Conservation (phyloP, 2,329 filamentous ascomycete species). For the Fusarium pseudocircinatum region DNA sequence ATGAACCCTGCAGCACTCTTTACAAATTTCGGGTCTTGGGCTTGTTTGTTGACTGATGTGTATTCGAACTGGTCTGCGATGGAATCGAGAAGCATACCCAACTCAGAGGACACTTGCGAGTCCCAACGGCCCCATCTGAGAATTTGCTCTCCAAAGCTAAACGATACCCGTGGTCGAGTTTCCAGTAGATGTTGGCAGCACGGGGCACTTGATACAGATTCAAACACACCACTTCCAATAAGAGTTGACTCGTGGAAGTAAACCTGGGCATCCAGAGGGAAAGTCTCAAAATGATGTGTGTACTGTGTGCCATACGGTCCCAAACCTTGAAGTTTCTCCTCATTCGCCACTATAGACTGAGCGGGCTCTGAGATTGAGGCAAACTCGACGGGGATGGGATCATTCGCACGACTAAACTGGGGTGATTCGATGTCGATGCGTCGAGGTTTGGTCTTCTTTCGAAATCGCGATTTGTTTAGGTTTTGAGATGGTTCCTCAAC, state of each 20-base stretch:
- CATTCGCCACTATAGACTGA: constrained; percentile 24
- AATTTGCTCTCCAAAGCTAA: constrained; percentile 58
- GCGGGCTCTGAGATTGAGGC: constrained; percentile 6
- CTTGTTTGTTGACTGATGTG: neutral
- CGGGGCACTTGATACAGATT: constrained; percentile 48
- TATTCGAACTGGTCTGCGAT: constrained; percentile 58
- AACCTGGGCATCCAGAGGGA: constrained; percentile 63
- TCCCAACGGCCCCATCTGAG: constrained; percentile 68
- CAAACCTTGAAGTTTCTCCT: constrained; percentile 58
- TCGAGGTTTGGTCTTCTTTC: constrained; percentile 57
- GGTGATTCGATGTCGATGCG: constrained; percentile 61
- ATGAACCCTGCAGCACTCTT: constrained; percentile 55
- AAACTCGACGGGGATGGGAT: constrained; percentile 53
- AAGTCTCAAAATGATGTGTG: constrained; percentile 69
- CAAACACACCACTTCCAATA: constrained; percentile 63
- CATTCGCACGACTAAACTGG: constrained; percentile 63
- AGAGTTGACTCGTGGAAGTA: constrained; percentile 70
- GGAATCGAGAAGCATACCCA: constrained; percentile 70
- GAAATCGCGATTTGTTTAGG: constrained; percentile 46
- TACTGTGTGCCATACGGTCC: constrained; percentile 70
- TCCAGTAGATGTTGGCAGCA: constrained; percentile 44
- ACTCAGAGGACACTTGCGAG: constrained; percentile 66
- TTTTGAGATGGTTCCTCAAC: constrained; percentile 6
- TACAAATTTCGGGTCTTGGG: constrained; percentile 25
- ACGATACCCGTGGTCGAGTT: constrained; percentile 49